Evolutionary conservation across 805 yeast genomes (phyloP).

Genomic region (Yarrowia sp.): DNA sequence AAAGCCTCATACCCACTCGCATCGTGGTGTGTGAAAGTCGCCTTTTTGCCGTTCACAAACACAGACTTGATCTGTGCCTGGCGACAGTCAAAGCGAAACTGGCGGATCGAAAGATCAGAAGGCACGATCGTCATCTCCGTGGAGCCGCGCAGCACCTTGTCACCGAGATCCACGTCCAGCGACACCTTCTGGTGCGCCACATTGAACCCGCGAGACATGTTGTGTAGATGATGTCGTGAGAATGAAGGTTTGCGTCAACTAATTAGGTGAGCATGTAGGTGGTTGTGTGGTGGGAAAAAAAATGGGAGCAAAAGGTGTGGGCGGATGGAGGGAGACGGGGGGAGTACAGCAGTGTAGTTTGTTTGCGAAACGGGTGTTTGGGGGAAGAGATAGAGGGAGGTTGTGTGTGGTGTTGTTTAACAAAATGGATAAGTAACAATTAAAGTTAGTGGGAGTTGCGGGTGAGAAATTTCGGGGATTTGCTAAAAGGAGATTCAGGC

Average conservation of each 20-base stretch:
- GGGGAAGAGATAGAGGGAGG: too few relatives aligned
- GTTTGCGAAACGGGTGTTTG: too few relatives aligned
- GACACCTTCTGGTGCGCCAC: constrained; percentile 82
- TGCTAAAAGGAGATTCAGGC: too few relatives aligned
- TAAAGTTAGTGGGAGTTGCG: too few relatives aligned
- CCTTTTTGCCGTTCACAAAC: constrained; percentile 59
- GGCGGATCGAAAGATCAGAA: constrained; percentile 53
- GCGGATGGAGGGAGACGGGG: too few relatives aligned
- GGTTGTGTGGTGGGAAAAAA: not conserved
- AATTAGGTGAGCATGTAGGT: too few relatives aligned
- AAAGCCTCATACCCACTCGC: constrained; percentile 42
- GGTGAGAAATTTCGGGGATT: too few relatives aligned
- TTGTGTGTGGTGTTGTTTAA: too few relatives aligned
- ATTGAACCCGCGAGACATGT: constrained; percentile 46
- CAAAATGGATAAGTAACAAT: too few relatives aligned
- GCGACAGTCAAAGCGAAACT: constrained; percentile 74
- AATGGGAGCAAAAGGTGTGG: too few relatives aligned
- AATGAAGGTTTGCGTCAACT: too few relatives aligned
- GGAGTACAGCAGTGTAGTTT: too few relatives aligned
- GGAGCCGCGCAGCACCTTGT: constrained; percentile 58
- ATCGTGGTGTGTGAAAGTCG: constrained; percentile 58
- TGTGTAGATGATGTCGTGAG: not conserved
- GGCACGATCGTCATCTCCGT: constrained; percentile 86
- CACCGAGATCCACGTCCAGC: constrained; percentile 74
- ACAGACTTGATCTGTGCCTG: constrained; percentile 59